Evolutionary conservation across 2,329 filamentous ascomycete genomes (phyloP).

Genomic region (Xylariales sp.): DNA sequence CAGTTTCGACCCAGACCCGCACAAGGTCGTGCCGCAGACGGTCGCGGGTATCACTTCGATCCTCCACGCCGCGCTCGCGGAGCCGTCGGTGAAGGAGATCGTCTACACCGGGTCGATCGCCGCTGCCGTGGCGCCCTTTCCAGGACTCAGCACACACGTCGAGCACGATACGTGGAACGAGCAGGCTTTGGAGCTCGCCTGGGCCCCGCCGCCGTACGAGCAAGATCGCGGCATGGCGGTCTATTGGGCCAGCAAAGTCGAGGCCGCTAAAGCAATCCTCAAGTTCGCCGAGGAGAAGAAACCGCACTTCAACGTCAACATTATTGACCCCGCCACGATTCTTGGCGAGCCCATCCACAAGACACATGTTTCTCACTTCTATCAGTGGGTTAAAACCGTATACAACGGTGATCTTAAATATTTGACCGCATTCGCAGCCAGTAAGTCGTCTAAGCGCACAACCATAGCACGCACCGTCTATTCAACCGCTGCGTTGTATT

Average conservation of each 20-base stretch:
- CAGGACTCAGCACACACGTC: conserved; percentile 9
- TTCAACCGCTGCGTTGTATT: too few species aligned
- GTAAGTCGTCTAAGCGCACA: not conserved
- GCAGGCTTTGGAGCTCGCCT: conserved; percentile 20
- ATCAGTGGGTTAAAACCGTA: conserved; percentile 1
- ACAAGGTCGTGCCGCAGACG: conserved; percentile 35
- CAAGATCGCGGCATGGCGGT: conserved; percentile 9
- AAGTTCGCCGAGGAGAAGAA: conserved; percentile 20
- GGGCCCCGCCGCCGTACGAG: conserved; percentile 21
- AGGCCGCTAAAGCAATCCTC: conserved; percentile 25
- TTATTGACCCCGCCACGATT: conserved; percentile 9
- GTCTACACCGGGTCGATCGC: conserved; percentile 22
- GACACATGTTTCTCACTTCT: conserved; percentile 10
- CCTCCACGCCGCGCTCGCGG: conserved; percentile 33
- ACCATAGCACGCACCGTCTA: not conserved
- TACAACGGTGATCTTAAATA: not conserved
- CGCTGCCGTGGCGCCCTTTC: conserved; percentile 7
- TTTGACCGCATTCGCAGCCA: not conserved
- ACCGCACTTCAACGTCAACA: conserved; percentile 19
- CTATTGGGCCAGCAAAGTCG: conserved; percentile 27
- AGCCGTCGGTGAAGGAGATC: conserved; percentile 30
- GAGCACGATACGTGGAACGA: conserved; percentile 26
- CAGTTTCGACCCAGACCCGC: conserved; percentile 32
- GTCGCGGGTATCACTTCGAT: conserved; percentile 30
- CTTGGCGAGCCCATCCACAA: conserved; percentile 13